Base-by-base conservation (phyloP, 371 early-diverging fungal genomes). In the Dinochytrium kinnereticum region DNA sequence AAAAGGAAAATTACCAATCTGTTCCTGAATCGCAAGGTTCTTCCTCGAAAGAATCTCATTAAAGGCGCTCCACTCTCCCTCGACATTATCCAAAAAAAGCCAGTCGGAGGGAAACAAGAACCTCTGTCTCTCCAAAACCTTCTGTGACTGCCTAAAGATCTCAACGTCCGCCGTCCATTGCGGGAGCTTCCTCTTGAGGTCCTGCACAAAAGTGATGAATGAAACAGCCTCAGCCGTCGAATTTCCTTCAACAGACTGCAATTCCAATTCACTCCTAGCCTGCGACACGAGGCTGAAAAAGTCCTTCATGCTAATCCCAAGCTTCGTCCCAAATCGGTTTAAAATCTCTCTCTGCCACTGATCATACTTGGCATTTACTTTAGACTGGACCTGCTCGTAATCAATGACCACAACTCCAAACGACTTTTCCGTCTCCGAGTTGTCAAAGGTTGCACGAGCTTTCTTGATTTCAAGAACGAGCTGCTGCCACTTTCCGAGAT, bases 21-120 rank as follows among this genome's bases (percentile, higher is more conserved):
- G 98, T 64, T 96, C 94, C 78, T 96, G 94, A 74, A 98, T 96
- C 36, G 92, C 90, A 69, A 90, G 90, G 80, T 94, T 92, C 91
- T 98, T 98, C 82, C 94, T 89, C 53, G 86, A 86, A 64, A 97
- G 76, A 66, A 98, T 96, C 82, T 97, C 96, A 76, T 92, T 94
- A 71, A 98, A 96, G 0, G 97, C 94, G 75, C 93, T 92, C 97
- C 98, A 98, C 81, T 98, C 98, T 76, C 97, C 97, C 59, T 96
- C 97, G 10, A 98, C 89, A 75, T 97, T 94, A 68, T 98, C 99
- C 30, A 94, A 88, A 79, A 96, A 94, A 24, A 98, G 85, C 98
- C 99, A 98, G 76, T 98, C 97, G 55, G 77, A 80, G 34, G 97
- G 95, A 85, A 97, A 97, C 79, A 92, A 92, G 87, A 89, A 98